Conservation (phyloP, 2,329 filamentous ascomycete genomes). For the Nemania serpens region DNA sequence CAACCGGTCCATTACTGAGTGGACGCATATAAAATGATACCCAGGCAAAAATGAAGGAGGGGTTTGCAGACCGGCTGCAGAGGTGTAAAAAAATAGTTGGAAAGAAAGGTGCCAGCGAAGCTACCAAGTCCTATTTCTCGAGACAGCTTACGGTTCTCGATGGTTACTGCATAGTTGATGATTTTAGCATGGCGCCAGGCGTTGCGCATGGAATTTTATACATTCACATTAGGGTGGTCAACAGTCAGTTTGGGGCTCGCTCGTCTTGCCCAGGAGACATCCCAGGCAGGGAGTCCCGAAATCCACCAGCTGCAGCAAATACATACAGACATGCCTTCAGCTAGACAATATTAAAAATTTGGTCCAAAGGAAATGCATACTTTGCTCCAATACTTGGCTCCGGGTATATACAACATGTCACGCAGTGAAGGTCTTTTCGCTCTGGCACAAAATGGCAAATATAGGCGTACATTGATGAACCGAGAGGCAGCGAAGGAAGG, state of each 20-base stretch:
- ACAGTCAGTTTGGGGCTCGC: conserved; percentile 9
- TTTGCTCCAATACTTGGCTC: background rate
- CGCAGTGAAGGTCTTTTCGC: no score
- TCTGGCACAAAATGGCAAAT: no score
- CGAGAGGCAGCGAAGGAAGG: background rate
- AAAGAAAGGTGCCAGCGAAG: conserved; percentile 15
- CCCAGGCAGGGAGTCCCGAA: background rate
- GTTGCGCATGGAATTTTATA: conserved; percentile 28
- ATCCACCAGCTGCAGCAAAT: conserved; percentile 1
- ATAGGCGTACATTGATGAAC: conserved; percentile 1
- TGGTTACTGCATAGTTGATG: conserved; percentile 35
- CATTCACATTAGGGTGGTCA: conserved; percentile 26
- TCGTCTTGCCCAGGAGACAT: conserved; percentile 3
- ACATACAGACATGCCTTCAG: conserved; percentile 12
- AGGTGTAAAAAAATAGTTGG: conserved; percentile 30
- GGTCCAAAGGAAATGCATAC: background rate
- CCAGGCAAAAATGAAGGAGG: conserved; percentile 29
- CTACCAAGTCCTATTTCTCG: conserved; percentile 4
- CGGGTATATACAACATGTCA: no score
- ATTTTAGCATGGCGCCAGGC: conserved; percentile 48
- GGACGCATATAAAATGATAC: conserved; percentile 59
- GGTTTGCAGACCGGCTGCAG: conserved; percentile 26
- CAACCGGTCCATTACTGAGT: conserved; percentile 49
- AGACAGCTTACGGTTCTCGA: conserved; percentile 17
- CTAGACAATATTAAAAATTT: conserved; percentile 24